Evolutionary conservation across 2,329 filamentous ascomycete genomes (phyloP).

Genomic region (Calcarisporium arbuscula): DNA sequence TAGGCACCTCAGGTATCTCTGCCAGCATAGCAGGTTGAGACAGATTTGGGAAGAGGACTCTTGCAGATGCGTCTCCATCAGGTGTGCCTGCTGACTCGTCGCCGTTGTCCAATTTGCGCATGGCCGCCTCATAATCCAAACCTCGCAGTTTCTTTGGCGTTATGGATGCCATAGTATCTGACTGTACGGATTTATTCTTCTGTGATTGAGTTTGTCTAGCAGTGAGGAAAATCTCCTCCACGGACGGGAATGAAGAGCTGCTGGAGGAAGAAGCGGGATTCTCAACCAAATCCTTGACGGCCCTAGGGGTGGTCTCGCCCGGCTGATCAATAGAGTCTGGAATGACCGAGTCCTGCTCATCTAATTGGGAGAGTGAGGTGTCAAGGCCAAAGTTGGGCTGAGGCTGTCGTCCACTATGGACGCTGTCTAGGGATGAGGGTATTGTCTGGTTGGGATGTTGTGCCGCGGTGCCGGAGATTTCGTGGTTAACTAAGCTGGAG

Average conservation of each 20-base stretch:
- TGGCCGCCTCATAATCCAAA: slow-evolving; percentile 36
- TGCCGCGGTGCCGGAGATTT: no score
- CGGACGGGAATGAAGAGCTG: slow-evolving; percentile 28
- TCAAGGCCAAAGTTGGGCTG: slow-evolving; percentile 32
- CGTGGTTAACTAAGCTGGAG: no score
- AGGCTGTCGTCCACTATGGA: slow-evolving; percentile 43
- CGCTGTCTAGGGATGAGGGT: slow-evolving; percentile 27
- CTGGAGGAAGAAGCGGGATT: slow-evolving; percentile 13
- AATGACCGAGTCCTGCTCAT: slow-evolving; percentile 16
- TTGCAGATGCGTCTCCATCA: no score
- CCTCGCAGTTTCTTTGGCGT: slow-evolving; percentile 21
- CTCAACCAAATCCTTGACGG: not conserved
- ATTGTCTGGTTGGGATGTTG: slow-evolving; percentile 10
- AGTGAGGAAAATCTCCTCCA: slow-evolving; percentile 35
- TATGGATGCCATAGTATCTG: no score
- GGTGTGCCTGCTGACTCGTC: no score
- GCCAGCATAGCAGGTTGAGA: no score
- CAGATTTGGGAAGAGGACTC: no score
- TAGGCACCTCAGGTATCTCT: no score
- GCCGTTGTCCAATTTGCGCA: slow-evolving; percentile 33
- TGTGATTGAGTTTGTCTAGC: slow-evolving; percentile 31
- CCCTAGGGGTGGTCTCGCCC: slow-evolving; percentile 8
- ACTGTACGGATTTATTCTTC: not conserved
- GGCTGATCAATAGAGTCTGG: slow-evolving; percentile 15
- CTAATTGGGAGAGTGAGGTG: slow-evolving; percentile 22